Percentiles rank a stretch among this genome's conserved stretches.
phyloP scores from a whole-genome alignment of 805 yeast species.

The Candida koratica region DNA sequence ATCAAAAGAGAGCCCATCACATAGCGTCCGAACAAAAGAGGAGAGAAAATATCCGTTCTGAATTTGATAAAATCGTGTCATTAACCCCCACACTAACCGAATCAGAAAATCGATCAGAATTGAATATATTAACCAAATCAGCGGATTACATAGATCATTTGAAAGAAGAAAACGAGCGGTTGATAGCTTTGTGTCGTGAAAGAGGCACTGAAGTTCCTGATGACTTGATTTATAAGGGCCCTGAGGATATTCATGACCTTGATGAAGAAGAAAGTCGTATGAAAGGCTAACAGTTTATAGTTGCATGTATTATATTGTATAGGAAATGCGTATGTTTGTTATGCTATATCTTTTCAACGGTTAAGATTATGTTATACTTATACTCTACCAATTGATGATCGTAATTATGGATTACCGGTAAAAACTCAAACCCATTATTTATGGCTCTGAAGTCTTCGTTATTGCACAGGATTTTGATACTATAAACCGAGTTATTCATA shows the following conservation, averaged over 20 bases:
- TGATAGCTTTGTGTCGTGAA: constrained; percentile 39
- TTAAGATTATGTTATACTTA: constrained; percentile 16
- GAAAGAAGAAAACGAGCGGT: constrained; percentile 45
- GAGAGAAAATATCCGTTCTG: constrained; percentile 77
- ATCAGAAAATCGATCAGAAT: constrained; percentile 77
- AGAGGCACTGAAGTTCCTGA: constrained; percentile 42
- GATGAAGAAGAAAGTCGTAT: constrained; percentile 13
- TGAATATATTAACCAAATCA: constrained; percentile 64
- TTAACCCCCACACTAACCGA: constrained; percentile 69
- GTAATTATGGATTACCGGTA: constrained; percentile 18
- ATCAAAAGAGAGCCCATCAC: constrained; percentile 60
- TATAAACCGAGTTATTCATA: not conserved
- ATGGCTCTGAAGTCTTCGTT: constrained; percentile 3
- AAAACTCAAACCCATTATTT: constrained; percentile 11
- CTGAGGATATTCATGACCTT: constrained; percentile 18
- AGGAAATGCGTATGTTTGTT: not conserved
- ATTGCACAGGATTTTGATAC: constrained; percentile 9
- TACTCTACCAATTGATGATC: constrained; percentile 13
- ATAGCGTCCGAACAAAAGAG: constrained; percentile 85
- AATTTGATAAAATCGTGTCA: constrained; percentile 70
- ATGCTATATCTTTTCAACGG: constrained; percentile 13
- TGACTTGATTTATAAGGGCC: constrained; percentile 31
- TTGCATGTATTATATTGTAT: not conserved
- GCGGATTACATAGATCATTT: constrained; percentile 52
- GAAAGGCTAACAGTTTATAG: not conserved